Evolutionary conservation across 306 rosid species (phyloP).

Genomic region (Prunus davidiana): DNA sequence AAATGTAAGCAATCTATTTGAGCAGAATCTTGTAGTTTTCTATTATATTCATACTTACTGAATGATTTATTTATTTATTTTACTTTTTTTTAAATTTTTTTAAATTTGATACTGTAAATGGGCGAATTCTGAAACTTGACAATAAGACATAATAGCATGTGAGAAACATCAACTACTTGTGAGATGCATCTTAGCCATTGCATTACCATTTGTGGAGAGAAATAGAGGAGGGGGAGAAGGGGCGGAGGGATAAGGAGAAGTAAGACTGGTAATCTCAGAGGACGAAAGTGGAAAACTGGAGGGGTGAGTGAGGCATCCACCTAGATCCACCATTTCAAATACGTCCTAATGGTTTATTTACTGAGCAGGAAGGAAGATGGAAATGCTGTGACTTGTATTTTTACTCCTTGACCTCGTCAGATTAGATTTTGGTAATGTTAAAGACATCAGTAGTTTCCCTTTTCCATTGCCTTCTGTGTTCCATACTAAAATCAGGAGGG

Average conservation of each 20-base stretch:
- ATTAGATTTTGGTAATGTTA: neutral
- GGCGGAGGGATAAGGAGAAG: neutral
- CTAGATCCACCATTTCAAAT: neutral
- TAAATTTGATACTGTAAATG: neutral
- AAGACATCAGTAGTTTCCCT: neutral
- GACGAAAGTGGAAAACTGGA: neutral
- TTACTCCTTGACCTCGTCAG: neutral
- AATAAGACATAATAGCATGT: neutral
- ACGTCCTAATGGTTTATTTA: neutral
- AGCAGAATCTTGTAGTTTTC: slow-evolving; percentile 11
- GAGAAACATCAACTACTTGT: neutral
- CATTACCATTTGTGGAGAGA: neutral
- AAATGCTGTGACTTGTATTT: neutral
- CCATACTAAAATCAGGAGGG: neutral
- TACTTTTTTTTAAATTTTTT: too few species aligned
- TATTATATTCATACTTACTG: neutral
- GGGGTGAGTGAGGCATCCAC: neutral
- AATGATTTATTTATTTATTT: neutral
- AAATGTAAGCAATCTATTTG: slow-evolving; percentile 62
- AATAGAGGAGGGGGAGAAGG: neutral
- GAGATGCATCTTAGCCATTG: neutral
- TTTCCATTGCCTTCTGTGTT: neutral
- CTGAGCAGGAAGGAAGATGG: neutral
- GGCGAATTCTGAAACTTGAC: neutral
- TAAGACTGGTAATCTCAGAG: neutral